Base-by-base conservation (phyloP, 768 basidiomycete species). In the Tephrocybe sp. region DNA sequence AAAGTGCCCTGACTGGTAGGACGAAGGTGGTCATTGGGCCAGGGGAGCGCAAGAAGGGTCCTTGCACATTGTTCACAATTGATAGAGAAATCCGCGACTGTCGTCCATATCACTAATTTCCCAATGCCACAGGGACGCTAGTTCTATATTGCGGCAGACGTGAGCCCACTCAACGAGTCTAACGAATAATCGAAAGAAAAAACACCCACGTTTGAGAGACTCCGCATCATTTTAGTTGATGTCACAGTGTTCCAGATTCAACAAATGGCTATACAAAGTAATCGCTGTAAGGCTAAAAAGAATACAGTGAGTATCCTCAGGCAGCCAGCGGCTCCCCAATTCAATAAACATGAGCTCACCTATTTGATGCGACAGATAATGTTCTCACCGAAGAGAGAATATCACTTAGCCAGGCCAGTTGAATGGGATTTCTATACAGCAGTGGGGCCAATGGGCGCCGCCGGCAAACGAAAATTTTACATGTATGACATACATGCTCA, bases 151-250 rank as follows among this genome's bases (percentile, higher is more conserved):
- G 50, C 27, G 62, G 50, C 31, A 64, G 54, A 52, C 36, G 21
- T 42, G 22, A 53, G 34, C 27, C 30, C n/a, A n/a, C n/a, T 4
- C 32, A 35, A 53, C 0, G 15, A 1, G 32, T 26, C 24, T 49
- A 30, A 22, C 32, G 32, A 32, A 31, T 52, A 52, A 55, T 47
- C 45, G 49, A 55, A 44, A n/a, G n/a, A n/a, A 42, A 37, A 31
- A 18, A 21, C 27, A 84, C 91, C 70, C 67, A 96, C 92, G 92
- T 41, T 76, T 79, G 48, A 98, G 73, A 7, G 90, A 90, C 53
- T 96, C 92, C 44, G 98, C 77, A 55, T 90, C 80, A 67, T 98
- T 98, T 61, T 82, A 67, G 65, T 92, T 93, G 53, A 99, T 84
- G 70, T 99, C 93, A 61, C 98, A 78, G 60, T 80, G 82, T 69